Evolutionary conservation across 495 filamentous ascomycete genomes (phyloP).

Genomic region (Penicillium tannophilum): DNA sequence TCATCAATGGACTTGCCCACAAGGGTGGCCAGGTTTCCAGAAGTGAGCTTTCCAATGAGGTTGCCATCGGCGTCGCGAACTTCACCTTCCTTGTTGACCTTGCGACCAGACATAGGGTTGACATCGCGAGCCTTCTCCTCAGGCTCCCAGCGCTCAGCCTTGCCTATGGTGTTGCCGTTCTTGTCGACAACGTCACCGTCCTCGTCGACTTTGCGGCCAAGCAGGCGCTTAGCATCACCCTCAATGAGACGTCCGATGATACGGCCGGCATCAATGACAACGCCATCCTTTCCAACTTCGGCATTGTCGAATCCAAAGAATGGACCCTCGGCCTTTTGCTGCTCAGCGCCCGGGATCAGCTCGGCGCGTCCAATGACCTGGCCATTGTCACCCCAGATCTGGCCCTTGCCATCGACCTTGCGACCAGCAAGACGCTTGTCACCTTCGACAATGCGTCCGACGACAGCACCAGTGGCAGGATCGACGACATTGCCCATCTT

Average conservation of each 20-base stretch:
- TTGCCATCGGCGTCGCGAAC: conserved; percentile 81
- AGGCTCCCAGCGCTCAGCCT: conserved; percentile 80
- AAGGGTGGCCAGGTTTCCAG: conserved; percentile 68
- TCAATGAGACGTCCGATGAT: conserved; percentile 74
- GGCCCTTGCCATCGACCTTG: conserved; percentile 80
- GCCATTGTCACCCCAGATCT: conserved; percentile 79
- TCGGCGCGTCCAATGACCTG: conserved; percentile 79
- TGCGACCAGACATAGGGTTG: conserved; percentile 74
- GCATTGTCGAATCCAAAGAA: conserved; percentile 77
- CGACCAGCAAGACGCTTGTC: conserved; percentile 72
- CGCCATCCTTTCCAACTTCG: conserved; percentile 75
- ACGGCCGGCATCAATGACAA: conserved; percentile 62
- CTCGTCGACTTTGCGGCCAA: conserved; percentile 76
- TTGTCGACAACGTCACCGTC: conserved; percentile 82
- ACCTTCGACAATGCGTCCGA: conserved; percentile 75
- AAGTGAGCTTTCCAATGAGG: conserved; percentile 76
- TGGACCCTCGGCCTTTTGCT: conserved; percentile 70
- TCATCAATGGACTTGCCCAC: conserved; percentile 82
- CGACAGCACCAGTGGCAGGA: conserved; percentile 63
- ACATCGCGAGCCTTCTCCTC: conserved; percentile 67
- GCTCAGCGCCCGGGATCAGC: conserved; percentile 71
- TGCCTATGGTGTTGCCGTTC: conserved; percentile 79
- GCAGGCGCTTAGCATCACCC: conserved; percentile 70
- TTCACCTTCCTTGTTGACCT: conserved; percentile 80
- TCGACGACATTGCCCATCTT: conserved; percentile 86